A percentile compares a stretch with the other conserved stretches of the same genome.
phyloP scores from a whole-genome alignment of 1,284 basidiomycete genomes.

The Fomitiporia mediterranea region DNA sequence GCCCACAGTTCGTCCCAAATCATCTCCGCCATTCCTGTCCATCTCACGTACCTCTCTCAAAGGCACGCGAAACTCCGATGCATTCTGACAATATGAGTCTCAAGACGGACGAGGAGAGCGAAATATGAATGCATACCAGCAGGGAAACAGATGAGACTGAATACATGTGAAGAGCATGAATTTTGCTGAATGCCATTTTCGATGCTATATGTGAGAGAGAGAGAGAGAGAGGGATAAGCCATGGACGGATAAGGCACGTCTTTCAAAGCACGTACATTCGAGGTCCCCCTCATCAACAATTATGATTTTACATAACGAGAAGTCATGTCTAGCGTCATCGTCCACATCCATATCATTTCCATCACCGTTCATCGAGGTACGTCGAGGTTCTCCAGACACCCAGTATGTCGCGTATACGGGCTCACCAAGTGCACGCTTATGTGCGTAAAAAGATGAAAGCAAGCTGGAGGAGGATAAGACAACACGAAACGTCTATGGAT shows the following conservation, averaged over 20 bases:
- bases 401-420: slow-evolving; percentile 61
- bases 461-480: slow-evolving; percentile 39
- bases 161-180: slow-evolving; percentile 58
- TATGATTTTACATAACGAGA: slow-evolving; percentile 40
- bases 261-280: slow-evolving; percentile 42
- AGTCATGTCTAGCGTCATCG: slow-evolving; percentile 33
- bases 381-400: slow-evolving; percentile 47
- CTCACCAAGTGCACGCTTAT: slow-evolving; percentile 36
- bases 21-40: slow-evolving; percentile 12
- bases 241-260: not conserved
- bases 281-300: slow-evolving; percentile 57
- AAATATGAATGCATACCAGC: slow-evolving; percentile 38
- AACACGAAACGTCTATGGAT: not conserved
- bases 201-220: slow-evolving; percentile 35
- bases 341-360: slow-evolving; percentile 43
- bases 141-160: slow-evolving; percentile 58
- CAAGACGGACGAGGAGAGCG: not conserved
- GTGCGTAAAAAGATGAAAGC: slow-evolving; percentile 51
- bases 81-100: slow-evolving; percentile 43
- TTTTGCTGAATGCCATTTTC: slow-evolving; percentile 42
- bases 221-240: too few species aligned
- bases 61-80: slow-evolving; percentile 49
- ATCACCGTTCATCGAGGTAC: slow-evolving; percentile 17
- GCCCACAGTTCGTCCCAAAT: slow-evolving; percentile 16
- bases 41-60: slow-evolving; percentile 41